Conservation (phyloP, 1,139 yeast species). For the Scheffersomyces cryptocercus region DNA sequence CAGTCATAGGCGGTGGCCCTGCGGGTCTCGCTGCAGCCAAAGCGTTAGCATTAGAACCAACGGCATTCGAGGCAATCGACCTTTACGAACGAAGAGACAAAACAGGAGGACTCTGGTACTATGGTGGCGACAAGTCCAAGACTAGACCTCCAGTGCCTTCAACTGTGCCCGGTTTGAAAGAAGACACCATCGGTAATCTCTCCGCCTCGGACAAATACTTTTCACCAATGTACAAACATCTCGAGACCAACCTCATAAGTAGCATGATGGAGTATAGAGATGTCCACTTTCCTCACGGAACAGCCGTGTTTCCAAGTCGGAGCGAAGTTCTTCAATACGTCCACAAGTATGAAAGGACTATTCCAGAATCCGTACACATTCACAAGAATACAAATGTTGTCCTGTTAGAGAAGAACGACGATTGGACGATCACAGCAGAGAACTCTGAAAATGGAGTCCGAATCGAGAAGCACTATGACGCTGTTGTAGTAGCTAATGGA, state of each 20-base stretch:
- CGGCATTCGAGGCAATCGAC: conserved; percentile 31
- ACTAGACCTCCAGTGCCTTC: conserved; percentile 27
- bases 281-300: conserved; percentile 31
- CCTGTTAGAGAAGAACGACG: conserved; percentile 10
- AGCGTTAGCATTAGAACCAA: conserved; percentile 44
- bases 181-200: conserved; percentile 1
- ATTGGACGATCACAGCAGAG: conserved; percentile 19
- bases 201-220: conserved; percentile 5
- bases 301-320: conserved; percentile 38
- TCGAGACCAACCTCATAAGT: conserved; percentile 49
- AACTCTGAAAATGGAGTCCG: conserved; percentile 16
- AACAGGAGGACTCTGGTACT: conserved; percentile 55
- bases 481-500: conserved; percentile 49
- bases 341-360: conserved; percentile 29
- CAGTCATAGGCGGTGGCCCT: conserved; percentile 56
- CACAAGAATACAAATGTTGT: conserved; percentile 25
- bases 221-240: conserved; percentile 49
- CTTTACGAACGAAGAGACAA: conserved; percentile 42
- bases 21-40: conserved; percentile 52
- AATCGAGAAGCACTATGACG: conserved; percentile 32
- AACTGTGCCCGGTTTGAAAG: conserved; percentile 15
- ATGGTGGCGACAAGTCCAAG: conserved; percentile 26
- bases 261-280: conserved; percentile 45
- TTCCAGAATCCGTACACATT: conserved; percentile 27
- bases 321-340: conserved; percentile 40